A percentile compares a stretch with the other conserved stretches of the same genome.
phyloP scores from a whole-genome alignment of 2,329 filamentous ascomycete genomes.

The Microcyclospora pomicola region DNA sequence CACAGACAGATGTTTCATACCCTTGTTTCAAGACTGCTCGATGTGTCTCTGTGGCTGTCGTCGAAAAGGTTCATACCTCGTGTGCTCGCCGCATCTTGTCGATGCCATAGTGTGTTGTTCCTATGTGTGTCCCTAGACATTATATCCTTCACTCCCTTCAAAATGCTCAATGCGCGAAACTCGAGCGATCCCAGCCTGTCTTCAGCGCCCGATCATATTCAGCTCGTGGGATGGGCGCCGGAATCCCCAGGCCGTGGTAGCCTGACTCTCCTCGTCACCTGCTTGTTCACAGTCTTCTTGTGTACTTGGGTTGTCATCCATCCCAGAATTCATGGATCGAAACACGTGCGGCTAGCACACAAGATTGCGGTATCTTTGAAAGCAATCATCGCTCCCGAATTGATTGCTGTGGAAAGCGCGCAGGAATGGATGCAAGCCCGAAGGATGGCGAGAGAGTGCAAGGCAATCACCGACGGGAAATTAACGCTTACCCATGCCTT shows the following conservation, averaged over 20 bases:
- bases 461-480: constrained; percentile 11
- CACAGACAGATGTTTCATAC: no score
- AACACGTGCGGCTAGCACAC: constrained; percentile 9
- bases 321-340: constrained; percentile 20
- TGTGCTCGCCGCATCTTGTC: no score
- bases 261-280: constrained; percentile 19
- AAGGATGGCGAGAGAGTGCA: constrained; percentile 17
- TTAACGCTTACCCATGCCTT: constrained; percentile 21
- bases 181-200: no score
- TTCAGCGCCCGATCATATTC: background rate
- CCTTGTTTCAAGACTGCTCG: no score
- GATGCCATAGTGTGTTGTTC: no score
- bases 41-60: no score
- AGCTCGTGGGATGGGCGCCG: constrained; percentile 19
- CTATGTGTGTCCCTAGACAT: no score
- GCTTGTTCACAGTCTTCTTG: constrained; percentile 22
- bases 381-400: constrained; percentile 23
- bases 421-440: constrained; percentile 24
- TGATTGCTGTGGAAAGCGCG: constrained; percentile 23
- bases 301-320: constrained; percentile 26
- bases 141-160: no score
- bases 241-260: constrained; percentile 22
- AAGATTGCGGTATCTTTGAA: constrained; percentile 20
- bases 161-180: no score
- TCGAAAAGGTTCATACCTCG: no score